Percentiles rank a stretch among this genome's conserved stretches.
Evolutionary conservation across 2,329 filamentous ascomycete genomes (phyloP).

Genomic region (Colletotrichum tropicicola): DNA sequence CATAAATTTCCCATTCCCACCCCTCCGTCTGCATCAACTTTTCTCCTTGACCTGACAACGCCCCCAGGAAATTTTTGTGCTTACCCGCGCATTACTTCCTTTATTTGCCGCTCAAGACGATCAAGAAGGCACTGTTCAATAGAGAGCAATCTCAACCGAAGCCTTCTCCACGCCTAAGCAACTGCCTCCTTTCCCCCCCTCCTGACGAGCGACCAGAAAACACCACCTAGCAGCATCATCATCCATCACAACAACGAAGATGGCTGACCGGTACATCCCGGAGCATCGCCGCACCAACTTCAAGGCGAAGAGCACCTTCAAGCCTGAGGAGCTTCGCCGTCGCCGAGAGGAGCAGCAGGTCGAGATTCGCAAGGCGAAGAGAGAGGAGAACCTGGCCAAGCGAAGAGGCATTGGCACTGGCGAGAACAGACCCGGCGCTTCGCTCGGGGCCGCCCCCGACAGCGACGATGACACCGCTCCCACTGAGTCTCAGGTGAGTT

Average conservation of each 20-base stretch:
- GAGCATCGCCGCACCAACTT: constrained; percentile 99
- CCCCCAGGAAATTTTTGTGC: not conserved
- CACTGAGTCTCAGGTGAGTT: constrained; percentile 92
- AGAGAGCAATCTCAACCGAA: constrained; percentile 7
- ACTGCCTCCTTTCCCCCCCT: not conserved
- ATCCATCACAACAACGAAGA: constrained; percentile 58
- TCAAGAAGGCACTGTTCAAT: not conserved
- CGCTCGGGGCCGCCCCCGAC: constrained; percentile 88
- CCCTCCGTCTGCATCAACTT: constrained; percentile 27
- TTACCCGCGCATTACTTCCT: constrained; percentile 4
- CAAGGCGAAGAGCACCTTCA: constrained; percentile 99
- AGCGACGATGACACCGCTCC: constrained; percentile 97
- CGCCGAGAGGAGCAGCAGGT: constrained; percentile 99
- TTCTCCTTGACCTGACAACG: constrained; percentile 17
- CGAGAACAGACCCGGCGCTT: constrained; percentile 81
- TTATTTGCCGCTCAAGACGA: constrained; percentile 11
- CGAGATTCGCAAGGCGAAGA: constrained; percentile 98
- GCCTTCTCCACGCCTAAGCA: constrained; percentile 2
- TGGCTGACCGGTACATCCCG: constrained; percentile 99
- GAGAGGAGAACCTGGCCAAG: constrained; percentile 99
- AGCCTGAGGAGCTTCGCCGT: constrained; percentile 97
- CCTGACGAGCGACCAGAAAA: constrained; percentile 20
- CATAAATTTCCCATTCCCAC: constrained; percentile 28
- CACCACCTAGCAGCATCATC: constrained; percentile 3
- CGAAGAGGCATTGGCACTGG: constrained; percentile 90